Percentiles rank a stretch among this genome's conserved stretches.
Evolutionary conservation across 768 basidiomycete species (phyloP).

Genomic region (Psilocybe cubensis): DNA sequence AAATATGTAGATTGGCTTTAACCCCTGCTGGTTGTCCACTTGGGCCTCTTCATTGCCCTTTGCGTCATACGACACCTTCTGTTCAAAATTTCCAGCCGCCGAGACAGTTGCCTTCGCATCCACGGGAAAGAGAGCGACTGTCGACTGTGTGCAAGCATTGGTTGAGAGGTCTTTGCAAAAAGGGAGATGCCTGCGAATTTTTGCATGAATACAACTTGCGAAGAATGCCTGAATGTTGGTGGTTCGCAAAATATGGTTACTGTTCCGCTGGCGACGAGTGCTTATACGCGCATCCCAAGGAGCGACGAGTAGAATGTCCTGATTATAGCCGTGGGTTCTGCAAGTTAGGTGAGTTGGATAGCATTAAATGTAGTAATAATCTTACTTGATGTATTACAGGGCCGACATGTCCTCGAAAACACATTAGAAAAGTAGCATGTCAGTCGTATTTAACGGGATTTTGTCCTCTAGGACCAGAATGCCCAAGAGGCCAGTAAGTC

Average conservation of each 20-base stretch:
- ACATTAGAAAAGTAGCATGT: slow-evolving; percentile 89
- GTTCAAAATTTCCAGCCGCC: slow-evolving; percentile 89
- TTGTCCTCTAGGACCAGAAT: slow-evolving; percentile 89
- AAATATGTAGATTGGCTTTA: slow-evolving; percentile 88
- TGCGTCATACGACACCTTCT: slow-evolving; percentile 91
- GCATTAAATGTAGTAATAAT: background rate
- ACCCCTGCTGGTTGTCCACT: slow-evolving; percentile 88
- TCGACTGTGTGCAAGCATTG: slow-evolving; percentile 99
- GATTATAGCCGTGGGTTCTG: slow-evolving; percentile 97
- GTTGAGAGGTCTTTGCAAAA: slow-evolving; percentile 97
- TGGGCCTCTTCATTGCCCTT: slow-evolving; percentile 88
- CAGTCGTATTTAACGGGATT: slow-evolving; percentile 91
- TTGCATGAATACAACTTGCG: slow-evolving; percentile 98
- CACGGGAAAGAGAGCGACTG: slow-evolving; percentile 79
- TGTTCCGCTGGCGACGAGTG: slow-evolving; percentile 98
- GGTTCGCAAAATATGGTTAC: slow-evolving; percentile 97
- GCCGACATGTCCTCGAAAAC: slow-evolving; percentile 88
- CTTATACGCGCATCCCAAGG: slow-evolving; percentile 93
- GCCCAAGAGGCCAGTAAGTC: slow-evolving; percentile 87
- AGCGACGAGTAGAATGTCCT: slow-evolving; percentile 89
- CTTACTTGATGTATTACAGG: slow-evolving; percentile 47
- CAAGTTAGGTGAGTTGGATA: slow-evolving; percentile 72
- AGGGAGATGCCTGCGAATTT: slow-evolving; percentile 97
- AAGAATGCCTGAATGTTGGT: slow-evolving; percentile 99
- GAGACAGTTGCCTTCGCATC: slow-evolving; percentile 80